Conservation (phyloP, 345 rosid genomes). For the Citrus sp. region DNA sequence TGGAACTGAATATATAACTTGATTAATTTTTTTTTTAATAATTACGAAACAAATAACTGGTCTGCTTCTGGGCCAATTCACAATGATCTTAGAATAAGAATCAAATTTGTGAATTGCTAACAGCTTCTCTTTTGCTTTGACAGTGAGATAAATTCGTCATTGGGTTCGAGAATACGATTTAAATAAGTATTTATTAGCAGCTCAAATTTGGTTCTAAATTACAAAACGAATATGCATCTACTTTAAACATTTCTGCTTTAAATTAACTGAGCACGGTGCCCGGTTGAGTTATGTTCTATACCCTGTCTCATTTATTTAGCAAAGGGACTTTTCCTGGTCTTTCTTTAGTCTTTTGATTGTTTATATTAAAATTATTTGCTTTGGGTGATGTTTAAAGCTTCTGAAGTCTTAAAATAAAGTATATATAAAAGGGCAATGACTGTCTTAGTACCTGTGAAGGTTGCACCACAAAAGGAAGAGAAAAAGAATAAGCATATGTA, state of each 20-base stretch:
- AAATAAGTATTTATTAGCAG: background rate
- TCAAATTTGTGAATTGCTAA: background rate
- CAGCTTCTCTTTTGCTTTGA: background rate
- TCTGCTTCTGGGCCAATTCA: too few relatives aligned
- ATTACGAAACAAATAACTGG: too few relatives aligned
- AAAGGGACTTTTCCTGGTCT: background rate
- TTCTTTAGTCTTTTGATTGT: background rate
- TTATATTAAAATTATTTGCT: background rate
- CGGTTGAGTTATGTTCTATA: too few relatives aligned
- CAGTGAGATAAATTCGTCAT: background rate
- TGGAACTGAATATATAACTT: too few relatives aligned
- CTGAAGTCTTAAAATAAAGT: too few relatives aligned
- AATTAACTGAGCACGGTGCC: background rate
- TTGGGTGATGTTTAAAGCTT: background rate
- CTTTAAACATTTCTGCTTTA: background rate
- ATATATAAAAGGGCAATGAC: too few relatives aligned
- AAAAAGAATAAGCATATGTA: background rate
- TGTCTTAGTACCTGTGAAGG: background rate
- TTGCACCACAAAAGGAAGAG: background rate
- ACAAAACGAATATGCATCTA: background rate
- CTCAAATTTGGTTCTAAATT: background rate
- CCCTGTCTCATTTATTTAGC: background rate
- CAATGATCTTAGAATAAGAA: background rate
- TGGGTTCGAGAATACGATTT: background rate
- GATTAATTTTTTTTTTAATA: too few relatives aligned